Evolutionary conservation across 2,329 filamentous ascomycete species (phyloP).

Genomic region (Pseudogymnoascus sp.): DNA sequence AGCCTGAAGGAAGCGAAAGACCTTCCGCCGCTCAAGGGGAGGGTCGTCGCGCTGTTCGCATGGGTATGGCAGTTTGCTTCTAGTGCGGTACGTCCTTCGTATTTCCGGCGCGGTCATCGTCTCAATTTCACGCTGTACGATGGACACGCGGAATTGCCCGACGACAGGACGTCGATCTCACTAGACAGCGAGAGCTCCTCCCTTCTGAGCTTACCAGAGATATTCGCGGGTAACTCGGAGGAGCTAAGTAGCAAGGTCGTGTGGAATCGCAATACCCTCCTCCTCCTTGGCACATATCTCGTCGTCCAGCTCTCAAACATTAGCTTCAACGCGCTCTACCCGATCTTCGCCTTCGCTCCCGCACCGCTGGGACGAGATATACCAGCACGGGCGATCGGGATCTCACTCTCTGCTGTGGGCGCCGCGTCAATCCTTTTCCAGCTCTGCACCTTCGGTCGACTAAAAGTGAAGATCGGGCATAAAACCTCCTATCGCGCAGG

Average conservation of each 20-base stretch:
- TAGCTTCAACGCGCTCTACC: constrained; percentile 90
- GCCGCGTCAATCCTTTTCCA: constrained; percentile 85
- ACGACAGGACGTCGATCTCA: constrained; percentile 29
- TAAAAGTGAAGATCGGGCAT: constrained; percentile 76
- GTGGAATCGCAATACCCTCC: constrained; percentile 70
- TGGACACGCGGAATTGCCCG: not conserved
- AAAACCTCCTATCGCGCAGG: constrained; percentile 73
- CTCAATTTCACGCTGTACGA: too few species aligned
- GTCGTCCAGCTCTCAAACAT: constrained; percentile 93
- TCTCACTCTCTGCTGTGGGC: constrained; percentile 78
- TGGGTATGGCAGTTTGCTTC: constrained; percentile 65
- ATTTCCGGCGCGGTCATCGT: constrained; percentile 34
- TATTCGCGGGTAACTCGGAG: constrained; percentile 37
- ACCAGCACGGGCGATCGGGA: constrained; percentile 70
- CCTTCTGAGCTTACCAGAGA: constrained; percentile 17
- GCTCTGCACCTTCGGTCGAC: constrained; percentile 68
- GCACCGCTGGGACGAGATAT: constrained; percentile 71
- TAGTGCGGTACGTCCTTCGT: constrained; percentile 48
- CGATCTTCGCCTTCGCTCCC: constrained; percentile 74
- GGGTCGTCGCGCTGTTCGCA: constrained; percentile 52
- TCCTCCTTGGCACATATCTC: constrained; percentile 77
- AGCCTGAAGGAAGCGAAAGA: constrained; percentile 62
- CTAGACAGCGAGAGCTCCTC: not conserved
- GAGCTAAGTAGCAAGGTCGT: constrained; percentile 49
- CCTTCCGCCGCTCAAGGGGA: constrained; percentile 49